Conservation (phyloP, 2,329 filamentous ascomycete genomes). For the Scopulariopsis brevicaulis region DNA sequence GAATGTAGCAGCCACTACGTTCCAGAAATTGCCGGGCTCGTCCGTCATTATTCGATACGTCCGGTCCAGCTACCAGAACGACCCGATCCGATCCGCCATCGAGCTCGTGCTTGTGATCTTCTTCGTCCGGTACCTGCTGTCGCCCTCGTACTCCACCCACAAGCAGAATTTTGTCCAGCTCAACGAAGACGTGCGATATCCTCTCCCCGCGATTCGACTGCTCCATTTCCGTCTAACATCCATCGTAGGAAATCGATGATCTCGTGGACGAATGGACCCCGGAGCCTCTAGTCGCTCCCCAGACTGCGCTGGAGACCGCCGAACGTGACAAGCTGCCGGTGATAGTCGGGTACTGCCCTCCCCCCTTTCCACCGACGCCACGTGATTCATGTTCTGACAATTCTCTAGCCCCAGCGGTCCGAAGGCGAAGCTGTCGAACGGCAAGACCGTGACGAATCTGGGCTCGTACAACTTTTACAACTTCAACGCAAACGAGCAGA, state of each 20-base stretch:
- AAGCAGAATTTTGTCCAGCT: conserved; percentile 84
- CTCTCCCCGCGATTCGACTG: neutral
- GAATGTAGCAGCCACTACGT: conserved; percentile 46
- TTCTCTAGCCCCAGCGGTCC: conserved; percentile 66
- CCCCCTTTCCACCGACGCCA: neutral
- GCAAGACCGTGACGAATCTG: conserved; percentile 84
- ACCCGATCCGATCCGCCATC: conserved; percentile 85
- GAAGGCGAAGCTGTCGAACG: conserved; percentile 78
- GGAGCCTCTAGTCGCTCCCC: conserved; percentile 72
- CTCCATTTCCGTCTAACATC: neutral
- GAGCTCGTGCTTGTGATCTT: conserved; percentile 92
- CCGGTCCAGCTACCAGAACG: conserved; percentile 94
- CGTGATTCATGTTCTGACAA: neutral
- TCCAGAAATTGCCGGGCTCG: conserved; percentile 88
- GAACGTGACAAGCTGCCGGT: conserved; percentile 80
- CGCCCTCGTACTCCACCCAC: conserved; percentile 84
- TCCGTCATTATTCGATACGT: conserved; percentile 93
- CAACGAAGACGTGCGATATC: conserved; percentile 53
- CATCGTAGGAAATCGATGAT: conserved; percentile 76
- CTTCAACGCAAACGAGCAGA: conserved; percentile 80
- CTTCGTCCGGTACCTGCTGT: conserved; percentile 84
- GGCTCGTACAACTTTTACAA: conserved; percentile 98
- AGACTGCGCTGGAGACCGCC: conserved; percentile 63
- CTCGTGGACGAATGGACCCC: conserved; percentile 94
- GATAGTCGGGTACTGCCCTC: conserved; percentile 61